Base-by-base conservation (phyloP, 2,329 filamentous ascomycete species). In the Tolypocladium cylindrosporum region DNA sequence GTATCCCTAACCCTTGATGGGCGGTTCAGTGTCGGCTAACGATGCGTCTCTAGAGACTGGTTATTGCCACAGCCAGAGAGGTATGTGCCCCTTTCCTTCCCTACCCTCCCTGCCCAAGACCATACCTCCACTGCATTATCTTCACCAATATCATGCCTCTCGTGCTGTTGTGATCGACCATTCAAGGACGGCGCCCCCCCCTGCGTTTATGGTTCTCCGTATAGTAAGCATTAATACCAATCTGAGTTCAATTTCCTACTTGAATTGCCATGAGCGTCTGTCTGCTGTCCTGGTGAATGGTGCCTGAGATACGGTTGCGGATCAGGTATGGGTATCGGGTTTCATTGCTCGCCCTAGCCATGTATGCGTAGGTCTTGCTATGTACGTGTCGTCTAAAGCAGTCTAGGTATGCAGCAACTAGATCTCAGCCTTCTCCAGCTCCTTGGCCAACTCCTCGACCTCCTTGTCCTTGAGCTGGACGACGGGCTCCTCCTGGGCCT, bases 391-490 rank as follows among this genome's bases (percentile, higher is more conserved):
- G 53, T 60, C 58, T 56, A 59, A 54, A 27, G 51, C 56, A 43
- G 53, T 54, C 31, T 19, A 41, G 42, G 7, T 8, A 36, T 42
- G 58, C 59, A 53, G 40, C 4, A 42, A 51, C 65, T 72, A 85
- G 62, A 85, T 79, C 54, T 65, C 71, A 31, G 90, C 89, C 81
- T 92, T 92, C 61, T 82, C 84, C 64, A 97, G 75, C 68, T 84
- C 80, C 70, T 87, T 83, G 19, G 91, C 88, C 67, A 97, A 76
- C 52, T 85, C 86, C 66, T 97, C 91, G 43, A 97, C 89, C 39
- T 89, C 88, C 71, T 86, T 83, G 69, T 92, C 85, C 72, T 90
- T 82, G 63, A 83, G 74, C 71, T 87, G 82, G 19, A 84, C 80
- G n/a, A 87, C 84, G 45, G 89, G 87, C 72, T 91, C 83, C 62